Percentiles rank a stretch among this genome's conserved stretches.
phyloP scores from a whole-genome alignment of 495 filamentous ascomycete species.

The Aspergillus cavernicola region DNA sequence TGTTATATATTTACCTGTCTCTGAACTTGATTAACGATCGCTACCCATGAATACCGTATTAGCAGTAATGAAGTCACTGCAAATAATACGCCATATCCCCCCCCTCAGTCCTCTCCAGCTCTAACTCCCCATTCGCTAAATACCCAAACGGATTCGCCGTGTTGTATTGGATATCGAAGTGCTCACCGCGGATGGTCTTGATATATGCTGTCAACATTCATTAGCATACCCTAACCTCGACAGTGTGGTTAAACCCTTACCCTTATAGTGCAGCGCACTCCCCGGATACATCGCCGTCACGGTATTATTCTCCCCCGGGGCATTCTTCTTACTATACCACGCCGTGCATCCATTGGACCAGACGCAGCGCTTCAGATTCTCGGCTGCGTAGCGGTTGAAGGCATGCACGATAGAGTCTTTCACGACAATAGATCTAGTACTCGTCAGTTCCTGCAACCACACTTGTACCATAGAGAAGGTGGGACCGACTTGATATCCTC shows the following conservation, averaged over 20 bases:
- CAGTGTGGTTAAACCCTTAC: neutral
- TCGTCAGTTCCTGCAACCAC: neutral
- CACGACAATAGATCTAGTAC: conserved; percentile 23
- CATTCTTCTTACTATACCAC: conserved; percentile 45
- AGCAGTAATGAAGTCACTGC: too few species aligned
- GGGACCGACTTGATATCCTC: conserved; percentile 40
- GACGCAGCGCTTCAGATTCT: conserved; percentile 37
- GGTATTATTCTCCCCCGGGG: conserved; percentile 13
- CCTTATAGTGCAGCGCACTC: conserved; percentile 44
- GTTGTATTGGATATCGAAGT: conserved; percentile 45
- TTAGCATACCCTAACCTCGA: neutral
- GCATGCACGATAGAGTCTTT: conserved; percentile 35
- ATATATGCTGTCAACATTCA: conserved; percentile 7
- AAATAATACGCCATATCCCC: neutral
- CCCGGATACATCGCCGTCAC: conserved; percentile 44
- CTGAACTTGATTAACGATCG: neutral
- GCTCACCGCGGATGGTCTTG: conserved; percentile 26
- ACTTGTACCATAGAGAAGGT: too few species aligned
- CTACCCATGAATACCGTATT: too few species aligned
- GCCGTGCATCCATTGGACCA: conserved; percentile 41
- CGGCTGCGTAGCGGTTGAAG: conserved; percentile 34
- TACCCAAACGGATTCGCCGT: conserved; percentile 44
- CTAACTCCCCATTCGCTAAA: neutral
- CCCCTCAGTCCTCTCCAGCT: neutral
- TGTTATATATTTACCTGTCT: neutral